Conservation (phyloP, 345 rosid genomes). For the Murraya koenigii region DNA sequence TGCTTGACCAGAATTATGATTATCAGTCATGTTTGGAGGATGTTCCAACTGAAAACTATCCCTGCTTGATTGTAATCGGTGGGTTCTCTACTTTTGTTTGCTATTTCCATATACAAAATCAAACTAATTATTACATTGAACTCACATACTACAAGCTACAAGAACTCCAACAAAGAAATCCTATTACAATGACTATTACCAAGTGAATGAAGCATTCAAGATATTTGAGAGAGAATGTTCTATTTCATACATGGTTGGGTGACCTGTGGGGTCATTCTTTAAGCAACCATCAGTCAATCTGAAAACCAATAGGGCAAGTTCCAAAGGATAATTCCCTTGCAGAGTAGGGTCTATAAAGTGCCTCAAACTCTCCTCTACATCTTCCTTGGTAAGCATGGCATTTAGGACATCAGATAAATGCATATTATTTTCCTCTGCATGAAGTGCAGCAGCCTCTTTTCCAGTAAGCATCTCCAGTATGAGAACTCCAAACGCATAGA, state of each 20-base stretch:
- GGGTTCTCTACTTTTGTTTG: no score
- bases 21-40: no score
- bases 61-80: not conserved
- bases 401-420: slow-evolving; percentile 26
- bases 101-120: not conserved
- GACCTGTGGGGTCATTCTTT: slow-evolving; percentile 48
- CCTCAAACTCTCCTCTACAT: slow-evolving; percentile 25
- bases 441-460: slow-evolving; percentile 43
- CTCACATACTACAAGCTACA: not conserved
- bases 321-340: slow-evolving; percentile 43
- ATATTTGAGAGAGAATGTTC: slow-evolving; percentile 49
- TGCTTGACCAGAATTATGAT: not conserved
- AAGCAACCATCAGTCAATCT: slow-evolving; percentile 53
- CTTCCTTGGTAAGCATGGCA: slow-evolving; percentile 20
- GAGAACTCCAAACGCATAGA: slow-evolving; percentile 76
- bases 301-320: slow-evolving; percentile 34
- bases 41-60: not conserved
- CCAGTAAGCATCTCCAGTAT: slow-evolving; percentile 63
- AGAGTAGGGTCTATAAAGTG: slow-evolving; percentile 38
- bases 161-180: not conserved
- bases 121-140: not conserved
- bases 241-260: slow-evolving; percentile 67
- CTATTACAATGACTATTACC: slow-evolving; percentile 31
- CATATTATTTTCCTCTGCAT: slow-evolving; percentile 28
- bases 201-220: slow-evolving; percentile 35